Base-by-base conservation (phyloP, 495 filamentous ascomycete species). In the Xylaria bambusicola region DNA sequence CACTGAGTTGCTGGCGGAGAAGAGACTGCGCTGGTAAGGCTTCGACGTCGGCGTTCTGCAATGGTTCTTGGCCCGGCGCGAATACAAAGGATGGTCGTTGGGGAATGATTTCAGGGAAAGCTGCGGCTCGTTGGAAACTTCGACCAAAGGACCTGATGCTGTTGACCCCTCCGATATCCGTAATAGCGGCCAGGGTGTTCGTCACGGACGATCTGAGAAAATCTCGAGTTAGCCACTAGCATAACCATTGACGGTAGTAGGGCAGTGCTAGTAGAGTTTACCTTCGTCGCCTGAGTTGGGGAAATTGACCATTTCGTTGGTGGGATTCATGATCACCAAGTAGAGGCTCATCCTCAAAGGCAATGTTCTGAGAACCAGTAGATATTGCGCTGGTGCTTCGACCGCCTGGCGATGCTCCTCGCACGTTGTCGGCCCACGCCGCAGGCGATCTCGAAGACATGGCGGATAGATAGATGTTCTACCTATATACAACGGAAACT, bases 101-200 rank as follows among this genome's bases (percentile, higher is more conserved):
- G 5, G 91, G 89, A 15, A 92, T 82, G 49, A 96, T 88, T 69
- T 97, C 93, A 24, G 82, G 80, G 77, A 97, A 98, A 33, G 82
- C 86, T 3, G 93, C 92, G 33, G 94, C 94, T 66, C 94, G 85
- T 67, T 91, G 91, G 92, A 93, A 98, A 63, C 90, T 95, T 45
- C 90, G 85, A 47, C 94, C 89, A 70, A 98, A 98, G 66, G 93
- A 97, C 63, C 95, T 87, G 64, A 98, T 86, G 68, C 89, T 94
- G 71, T 98, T 98, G 49, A 91, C 88, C 27, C 94, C 94, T 40
- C 94, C 94, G 12, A 87, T 89, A 52, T 95, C 86, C 60, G 88
- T 80, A 23, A 97, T 62, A 42, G 82, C 77, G 42, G 82, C 75
- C 35, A 93, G 72, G 35, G 88, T 84, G 67, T 89, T 78, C 41